Evolutionary conservation across 306 rosid species (phyloP).

Genomic region (Inga oerstediana): DNA sequence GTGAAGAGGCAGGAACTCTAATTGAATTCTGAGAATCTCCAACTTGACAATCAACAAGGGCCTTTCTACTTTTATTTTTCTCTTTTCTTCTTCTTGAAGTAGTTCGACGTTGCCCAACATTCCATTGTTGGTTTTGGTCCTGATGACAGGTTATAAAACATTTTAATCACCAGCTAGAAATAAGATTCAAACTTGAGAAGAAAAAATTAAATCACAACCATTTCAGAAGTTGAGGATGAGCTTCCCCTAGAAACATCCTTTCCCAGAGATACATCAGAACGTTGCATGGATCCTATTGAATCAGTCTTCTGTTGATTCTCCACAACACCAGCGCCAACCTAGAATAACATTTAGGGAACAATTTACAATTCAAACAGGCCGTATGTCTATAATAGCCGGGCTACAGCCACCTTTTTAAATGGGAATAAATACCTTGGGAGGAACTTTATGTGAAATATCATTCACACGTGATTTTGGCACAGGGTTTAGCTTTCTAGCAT

Average conservation of each 20-base stretch:
- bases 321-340: slow-evolving; percentile 40
- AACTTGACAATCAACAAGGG: slow-evolving; percentile 38
- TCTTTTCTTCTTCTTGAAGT: slow-evolving; percentile 55
- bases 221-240: slow-evolving; percentile 39
- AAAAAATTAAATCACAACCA: slow-evolving; percentile 36
- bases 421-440: slow-evolving; percentile 41
- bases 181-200: not conserved
- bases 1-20: slow-evolving; percentile 39
- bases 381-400: slow-evolving; percentile 20
- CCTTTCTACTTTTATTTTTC: slow-evolving; percentile 50
- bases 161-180: slow-evolving; percentile 36
- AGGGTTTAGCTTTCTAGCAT: slow-evolving; percentile 45
- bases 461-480: slow-evolving; percentile 33
- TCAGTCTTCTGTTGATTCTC: slow-evolving; percentile 39
- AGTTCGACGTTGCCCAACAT: slow-evolving; percentile 47
- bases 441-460: slow-evolving; percentile 34
- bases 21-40: slow-evolving; percentile 33
- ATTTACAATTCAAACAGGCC: slow-evolving; percentile 20
- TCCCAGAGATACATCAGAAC: slow-evolving; percentile 32
- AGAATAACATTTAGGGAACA: slow-evolving; percentile 35
- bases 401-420: slow-evolving; percentile 11
- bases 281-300: slow-evolving; percentile 36
- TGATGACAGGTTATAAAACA: slow-evolving; percentile 56
- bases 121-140: slow-evolving; percentile 45
- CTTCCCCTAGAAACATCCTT: slow-evolving; percentile 31